phyloP scores from a whole-genome alignment of 1,139 yeast species.

The Candida frijolesensis region DNA sequence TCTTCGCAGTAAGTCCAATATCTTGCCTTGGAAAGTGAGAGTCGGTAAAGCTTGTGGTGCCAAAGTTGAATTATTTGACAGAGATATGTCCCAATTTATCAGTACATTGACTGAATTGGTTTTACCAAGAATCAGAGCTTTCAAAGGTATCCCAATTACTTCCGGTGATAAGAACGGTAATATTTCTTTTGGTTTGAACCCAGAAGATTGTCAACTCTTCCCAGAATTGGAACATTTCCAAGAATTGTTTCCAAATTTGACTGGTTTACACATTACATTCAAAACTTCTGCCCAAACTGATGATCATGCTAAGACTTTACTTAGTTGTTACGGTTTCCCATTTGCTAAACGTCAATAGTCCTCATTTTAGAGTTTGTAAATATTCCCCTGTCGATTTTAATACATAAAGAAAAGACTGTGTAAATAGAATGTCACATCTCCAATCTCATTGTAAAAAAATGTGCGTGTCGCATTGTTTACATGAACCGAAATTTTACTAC shows the following conservation, averaged over 20 bases:
- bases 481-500: no score
- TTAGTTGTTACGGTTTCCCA: constrained; percentile 84
- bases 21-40: constrained; percentile 85
- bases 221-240: constrained; percentile 93
- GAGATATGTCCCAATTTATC: constrained; percentile 83
- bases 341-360: constrained; percentile 36
- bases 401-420: not conserved
- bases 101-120: constrained; percentile 89
- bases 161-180: constrained; percentile 89
- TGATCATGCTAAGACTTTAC: constrained; percentile 83
- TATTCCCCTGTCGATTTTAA: constrained; percentile 1
- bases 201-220: constrained; percentile 77
- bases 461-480: no score
- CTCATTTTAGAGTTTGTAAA: not conserved
- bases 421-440: constrained; percentile 2
- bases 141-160: constrained; percentile 71
- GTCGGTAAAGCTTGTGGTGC: constrained; percentile 94
- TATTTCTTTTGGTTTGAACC: constrained; percentile 78
- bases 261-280: constrained; percentile 83
- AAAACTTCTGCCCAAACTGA: constrained; percentile 92
- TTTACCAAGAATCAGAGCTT: constrained; percentile 89
- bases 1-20: constrained; percentile 74
- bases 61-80: constrained; percentile 74
- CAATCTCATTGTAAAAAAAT: not conserved
- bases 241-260: constrained; percentile 86